Evolutionary conservation across 2,329 filamentous ascomycete species (phyloP), one percentile per base, ranked within the genome.

Genomic region (Colletotrichum lindemuthianum): DNA sequence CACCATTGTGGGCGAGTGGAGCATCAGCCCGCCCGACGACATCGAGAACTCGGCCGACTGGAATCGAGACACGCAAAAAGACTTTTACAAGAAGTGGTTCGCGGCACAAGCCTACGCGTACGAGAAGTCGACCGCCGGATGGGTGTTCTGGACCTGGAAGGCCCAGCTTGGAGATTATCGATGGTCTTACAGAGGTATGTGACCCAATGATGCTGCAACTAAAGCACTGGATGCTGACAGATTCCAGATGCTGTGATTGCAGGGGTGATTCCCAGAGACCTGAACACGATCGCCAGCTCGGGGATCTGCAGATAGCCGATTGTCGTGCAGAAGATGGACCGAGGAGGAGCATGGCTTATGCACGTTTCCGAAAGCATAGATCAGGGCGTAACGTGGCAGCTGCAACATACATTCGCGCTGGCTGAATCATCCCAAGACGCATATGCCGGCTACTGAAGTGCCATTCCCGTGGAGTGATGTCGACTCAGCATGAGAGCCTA

Each of bases 101-200:
- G 50, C 43, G 16, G 58, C 58, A 24, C 58, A 88, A 73, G 79
- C 82, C 0, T 76, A 80, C 48, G 74, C 81, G 0, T 89, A 87
- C 69, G 86, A 89, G 75, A 79, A 78, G 60, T 74, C 78, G 13
- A 67, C 76, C 2, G 76, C 77, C 8, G 85, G 86, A 0, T 88
- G 85, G 85, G 72, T 86, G 3, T 89, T 87, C 70, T 89, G 87
- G 86, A 80, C 80, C 1, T 89, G 86, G 86, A 89, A 88, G 74
- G 72, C 72, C 13, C 71, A 74, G 60, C 59, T 74, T 12, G 70
- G 71, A 8, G 72, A 74, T 56, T 73, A 72, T 16, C 65, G 70
- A n/a, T 74, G 72, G 72, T 73, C 71, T 8, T 74, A 74, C 52
- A 63, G 59, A 63, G 66, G 66, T 59, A 41, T 24, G 66, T 36